These are phyloP conservation scores for Penicillium parvum DNA, from an alignment of 495 filamentous ascomycete species.

Conservation along the genomic window DNA sequence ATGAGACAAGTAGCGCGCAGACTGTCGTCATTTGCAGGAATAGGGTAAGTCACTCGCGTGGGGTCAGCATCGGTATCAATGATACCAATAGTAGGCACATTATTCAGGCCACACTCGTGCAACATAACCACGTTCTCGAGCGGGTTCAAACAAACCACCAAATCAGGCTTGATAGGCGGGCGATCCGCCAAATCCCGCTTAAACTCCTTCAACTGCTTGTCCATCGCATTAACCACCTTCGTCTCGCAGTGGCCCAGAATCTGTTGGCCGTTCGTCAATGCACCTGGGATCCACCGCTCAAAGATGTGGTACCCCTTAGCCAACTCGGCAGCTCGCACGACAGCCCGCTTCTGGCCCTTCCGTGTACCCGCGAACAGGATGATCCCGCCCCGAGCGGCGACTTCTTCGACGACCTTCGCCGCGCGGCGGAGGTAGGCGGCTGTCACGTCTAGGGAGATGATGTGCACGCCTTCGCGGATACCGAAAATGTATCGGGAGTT, in stretches of 20 bases:
- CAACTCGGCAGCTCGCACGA: constrained; percentile 76
- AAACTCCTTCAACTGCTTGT: constrained; percentile 60
- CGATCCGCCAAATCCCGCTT: constrained; percentile 58
- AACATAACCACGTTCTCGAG: constrained; percentile 85
- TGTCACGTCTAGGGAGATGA: constrained; percentile 84
- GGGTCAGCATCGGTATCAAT: constrained; percentile 93
- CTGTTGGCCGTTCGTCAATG: constrained; percentile 88
- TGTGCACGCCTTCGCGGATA: constrained; percentile 83
- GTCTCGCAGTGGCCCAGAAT: constrained; percentile 64
- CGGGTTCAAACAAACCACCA: constrained; percentile 90
- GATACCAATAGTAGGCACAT: constrained; percentile 89
- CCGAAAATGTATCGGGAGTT: constrained; percentile 96
- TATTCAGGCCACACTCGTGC: constrained; percentile 83
- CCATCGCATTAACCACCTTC: constrained; percentile 67
- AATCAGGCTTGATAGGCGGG: constrained; percentile 71
- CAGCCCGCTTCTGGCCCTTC: constrained; percentile 66
- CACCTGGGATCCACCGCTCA: constrained; percentile 87
- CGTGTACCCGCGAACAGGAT: constrained; percentile 91
- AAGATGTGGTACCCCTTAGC: constrained; percentile 84
- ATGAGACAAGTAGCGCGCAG: constrained; percentile 76
- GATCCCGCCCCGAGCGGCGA: constrained; percentile 75
- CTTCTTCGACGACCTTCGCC: constrained; percentile 81
- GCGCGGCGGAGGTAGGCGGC: constrained; percentile 86
- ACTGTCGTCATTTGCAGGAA: constrained; percentile 96
- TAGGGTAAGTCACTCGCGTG: constrained; percentile 92